phyloP scores from a whole-genome alignment of 495 filamentous ascomycete species.

The Bacidia gigantensis region DNA sequence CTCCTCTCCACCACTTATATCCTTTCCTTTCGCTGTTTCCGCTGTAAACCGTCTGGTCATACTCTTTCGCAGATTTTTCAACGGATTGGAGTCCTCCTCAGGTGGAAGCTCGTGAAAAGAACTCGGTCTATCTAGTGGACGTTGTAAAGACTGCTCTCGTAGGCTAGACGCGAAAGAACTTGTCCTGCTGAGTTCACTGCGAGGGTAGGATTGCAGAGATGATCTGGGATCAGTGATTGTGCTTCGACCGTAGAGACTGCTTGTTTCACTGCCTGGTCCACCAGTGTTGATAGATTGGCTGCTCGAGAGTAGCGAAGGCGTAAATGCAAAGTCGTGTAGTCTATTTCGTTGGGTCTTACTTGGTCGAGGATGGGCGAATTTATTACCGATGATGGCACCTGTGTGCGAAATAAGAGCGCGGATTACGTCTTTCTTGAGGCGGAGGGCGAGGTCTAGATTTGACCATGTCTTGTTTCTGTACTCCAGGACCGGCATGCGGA shows the following conservation, averaged over 20 bases:
- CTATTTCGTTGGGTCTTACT: conserved; percentile 63
- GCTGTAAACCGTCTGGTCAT: conserved; percentile 17
- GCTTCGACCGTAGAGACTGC: conserved; percentile 14
- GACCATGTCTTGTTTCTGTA: conserved; percentile 99
- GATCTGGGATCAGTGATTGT: conserved; percentile 2
- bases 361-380: conserved; percentile 77
- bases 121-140: not conserved
- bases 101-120: conserved; percentile 11
- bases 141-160: not conserved
- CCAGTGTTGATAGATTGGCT: conserved; percentile 23
- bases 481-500: conserved; percentile 85
- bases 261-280: conserved; percentile 13
- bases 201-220: conserved; percentile 1
- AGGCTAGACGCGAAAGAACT: conserved; percentile 16
- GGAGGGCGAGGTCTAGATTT: conserved; percentile 83
- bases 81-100: not conserved
- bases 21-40: conserved; percentile 11
- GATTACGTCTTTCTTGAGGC: conserved; percentile 86
- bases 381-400: conserved; percentile 93
- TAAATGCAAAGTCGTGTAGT: conserved; percentile 61
- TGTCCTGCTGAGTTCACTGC: conserved; percentile 10
- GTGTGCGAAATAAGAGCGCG: conserved; percentile 88
- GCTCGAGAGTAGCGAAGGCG: conserved; percentile 37
- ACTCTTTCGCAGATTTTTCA: conserved; percentile 15
- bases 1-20: conserved; percentile 17